A percentile compares a stretch with the other conserved stretches of the same genome.
Conservation (phyloP, 257 asterid species). For the Solanum paucissectum region DNA sequence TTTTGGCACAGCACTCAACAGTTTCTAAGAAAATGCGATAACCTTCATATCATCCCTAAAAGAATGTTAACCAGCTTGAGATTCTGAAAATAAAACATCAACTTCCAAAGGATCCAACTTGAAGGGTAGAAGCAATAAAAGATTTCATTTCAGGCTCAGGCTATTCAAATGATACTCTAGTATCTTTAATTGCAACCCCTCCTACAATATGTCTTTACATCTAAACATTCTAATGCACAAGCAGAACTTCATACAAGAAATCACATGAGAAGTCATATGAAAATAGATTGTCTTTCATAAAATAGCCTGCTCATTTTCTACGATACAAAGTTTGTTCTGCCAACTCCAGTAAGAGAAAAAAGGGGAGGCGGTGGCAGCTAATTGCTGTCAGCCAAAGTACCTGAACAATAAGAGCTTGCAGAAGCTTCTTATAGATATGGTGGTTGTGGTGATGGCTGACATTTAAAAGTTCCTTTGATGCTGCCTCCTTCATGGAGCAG, state of each 20-base stretch:
- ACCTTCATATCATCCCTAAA: not conserved
- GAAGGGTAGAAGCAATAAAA: not conserved
- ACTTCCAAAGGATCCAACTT: not conserved
- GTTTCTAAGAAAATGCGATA: not conserved
- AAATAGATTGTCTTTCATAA: not conserved
- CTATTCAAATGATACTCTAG: not conserved
- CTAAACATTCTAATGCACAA: not conserved
- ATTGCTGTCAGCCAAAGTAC: slow-evolving; percentile 15
- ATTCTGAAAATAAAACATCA: not conserved
- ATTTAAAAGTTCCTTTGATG: slow-evolving; percentile 44
- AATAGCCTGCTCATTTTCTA: not conserved
- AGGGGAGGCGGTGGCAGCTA: not conserved
- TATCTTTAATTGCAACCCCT: not conserved
- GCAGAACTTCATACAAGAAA: not conserved
- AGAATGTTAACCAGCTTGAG: not conserved
- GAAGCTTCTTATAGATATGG: slow-evolving; percentile 42
- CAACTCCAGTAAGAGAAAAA: not conserved
- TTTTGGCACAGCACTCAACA: not conserved
- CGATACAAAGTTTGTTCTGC: not conserved
- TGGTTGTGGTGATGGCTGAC: slow-evolving; percentile 39
- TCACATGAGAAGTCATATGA: not conserved
- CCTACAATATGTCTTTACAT: not conserved
- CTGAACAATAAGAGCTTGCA: slow-evolving; percentile 75
- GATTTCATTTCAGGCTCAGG: not conserved
- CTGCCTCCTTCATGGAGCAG: slow-evolving; percentile 60